Conservation (phyloP, 1,284 basidiomycete species). For the Trichosporon sp. region DNA sequence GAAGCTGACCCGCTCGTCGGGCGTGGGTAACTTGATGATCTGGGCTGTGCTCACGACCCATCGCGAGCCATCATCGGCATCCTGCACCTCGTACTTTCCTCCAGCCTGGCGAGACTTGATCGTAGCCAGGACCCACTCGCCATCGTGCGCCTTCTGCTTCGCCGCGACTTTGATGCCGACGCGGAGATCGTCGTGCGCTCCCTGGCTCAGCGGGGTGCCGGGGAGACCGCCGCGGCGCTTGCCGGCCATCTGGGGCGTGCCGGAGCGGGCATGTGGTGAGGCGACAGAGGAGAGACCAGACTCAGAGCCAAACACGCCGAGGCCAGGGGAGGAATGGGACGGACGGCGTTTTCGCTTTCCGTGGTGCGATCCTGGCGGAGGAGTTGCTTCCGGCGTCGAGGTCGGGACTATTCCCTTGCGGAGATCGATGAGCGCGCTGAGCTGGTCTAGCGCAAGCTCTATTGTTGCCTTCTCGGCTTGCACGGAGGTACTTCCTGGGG, state of each 20-base stretch:
- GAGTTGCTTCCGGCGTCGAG: conserved; percentile 10
- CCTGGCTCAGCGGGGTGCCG: conserved; percentile 36
- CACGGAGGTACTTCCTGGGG: conserved; percentile 14
- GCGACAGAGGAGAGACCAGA: conserved; percentile 15
- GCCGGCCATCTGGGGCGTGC: conserved; percentile 8
- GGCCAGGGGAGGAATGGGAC: conserved; percentile 9
- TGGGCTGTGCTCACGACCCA: conserved; percentile 49
- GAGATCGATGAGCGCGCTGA: conserved; percentile 29
- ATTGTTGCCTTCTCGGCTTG: conserved; percentile 27
- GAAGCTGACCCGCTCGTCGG: conserved; percentile 31
- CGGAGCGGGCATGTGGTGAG: conserved; percentile 12
- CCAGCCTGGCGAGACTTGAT: conserved; percentile 47
- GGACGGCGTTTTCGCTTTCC: conserved; percentile 17
- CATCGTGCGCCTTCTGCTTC: conserved; percentile 20
- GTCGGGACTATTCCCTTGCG: background rate
- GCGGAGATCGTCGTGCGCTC: conserved; percentile 48
- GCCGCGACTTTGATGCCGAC: conserved; percentile 30
- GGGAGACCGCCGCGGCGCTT: conserved; percentile 9
- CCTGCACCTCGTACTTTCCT: conserved; percentile 43
- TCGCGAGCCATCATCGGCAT: conserved; percentile 38
- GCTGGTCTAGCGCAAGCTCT: conserved; percentile 38
- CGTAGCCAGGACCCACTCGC: conserved; percentile 49
- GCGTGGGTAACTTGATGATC: conserved; percentile 50
- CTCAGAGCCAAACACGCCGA: conserved; percentile 1
- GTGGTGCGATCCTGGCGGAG: conserved; percentile 13